phyloP scores from a whole-genome alignment of 2,329 filamentous ascomycete genomes.

The Fusarium pseudocircinatum region DNA sequence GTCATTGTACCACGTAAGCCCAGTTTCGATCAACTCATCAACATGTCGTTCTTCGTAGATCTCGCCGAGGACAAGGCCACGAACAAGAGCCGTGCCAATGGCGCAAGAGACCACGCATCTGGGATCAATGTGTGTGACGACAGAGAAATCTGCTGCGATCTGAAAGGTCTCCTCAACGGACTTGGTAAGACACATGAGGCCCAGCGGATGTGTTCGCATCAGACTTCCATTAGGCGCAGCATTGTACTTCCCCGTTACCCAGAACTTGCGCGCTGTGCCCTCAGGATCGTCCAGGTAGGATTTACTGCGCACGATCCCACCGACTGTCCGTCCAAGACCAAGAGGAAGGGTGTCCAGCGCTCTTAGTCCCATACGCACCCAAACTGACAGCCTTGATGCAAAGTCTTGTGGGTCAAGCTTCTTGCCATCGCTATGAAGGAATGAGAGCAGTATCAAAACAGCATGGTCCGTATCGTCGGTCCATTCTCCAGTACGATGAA shows the following conservation, averaged over 20 bases:
- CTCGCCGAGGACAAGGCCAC: conserved; percentile 58
- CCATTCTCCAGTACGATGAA: conserved; percentile 56
- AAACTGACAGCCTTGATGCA: conserved; percentile 56
- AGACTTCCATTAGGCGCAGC: conserved; percentile 62
- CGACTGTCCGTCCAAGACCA: conserved; percentile 59
- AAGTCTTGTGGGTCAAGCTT: conserved; percentile 52
- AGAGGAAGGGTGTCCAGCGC: conserved; percentile 58
- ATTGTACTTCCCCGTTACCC: conserved; percentile 51
- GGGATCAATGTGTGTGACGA: conserved; percentile 61
- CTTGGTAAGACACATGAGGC: conserved; percentile 56
- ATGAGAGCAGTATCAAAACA: conserved; percentile 59
- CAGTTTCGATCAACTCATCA: conserved; percentile 52
- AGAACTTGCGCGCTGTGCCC: conserved; percentile 51
- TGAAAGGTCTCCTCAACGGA: conserved; percentile 55
- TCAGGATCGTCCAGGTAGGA: conserved; percentile 54
- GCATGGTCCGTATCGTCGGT: conserved; percentile 67
- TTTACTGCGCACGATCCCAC: conserved; percentile 53
- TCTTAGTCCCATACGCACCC: conserved; percentile 58
- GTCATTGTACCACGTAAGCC: conserved; percentile 51
- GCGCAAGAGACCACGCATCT: conserved; percentile 61
- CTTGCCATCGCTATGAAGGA: conserved; percentile 54
- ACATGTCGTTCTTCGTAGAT: conserved; percentile 52
- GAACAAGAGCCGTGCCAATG: conserved; percentile 57
- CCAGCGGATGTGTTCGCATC: conserved; percentile 63
- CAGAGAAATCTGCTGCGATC: conserved; percentile 53